A percentile compares a stretch with the other conserved stretches of the same genome.
phyloP scores from a whole-genome alignment of 2,329 filamentous ascomycete species.

The Fusarium oligoseptatum region DNA sequence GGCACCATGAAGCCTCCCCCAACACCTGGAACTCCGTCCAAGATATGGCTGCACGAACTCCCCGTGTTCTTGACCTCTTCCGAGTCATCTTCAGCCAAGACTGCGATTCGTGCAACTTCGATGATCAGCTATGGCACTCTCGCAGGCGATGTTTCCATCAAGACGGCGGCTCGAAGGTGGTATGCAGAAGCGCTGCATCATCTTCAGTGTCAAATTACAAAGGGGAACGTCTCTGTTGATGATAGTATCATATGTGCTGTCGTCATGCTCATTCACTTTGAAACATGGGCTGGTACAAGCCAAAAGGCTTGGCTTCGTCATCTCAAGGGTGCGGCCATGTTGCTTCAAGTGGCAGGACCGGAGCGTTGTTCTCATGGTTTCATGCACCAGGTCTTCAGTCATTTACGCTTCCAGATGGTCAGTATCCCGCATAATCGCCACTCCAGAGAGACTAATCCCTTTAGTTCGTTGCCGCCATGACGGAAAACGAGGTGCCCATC shows the following conservation, averaged over 20 bases:
- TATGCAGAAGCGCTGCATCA: slow-evolving; percentile 13
- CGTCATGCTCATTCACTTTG: slow-evolving; percentile 22
- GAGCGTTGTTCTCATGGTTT: slow-evolving; percentile 15
- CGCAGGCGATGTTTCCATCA: slow-evolving; percentile 11
- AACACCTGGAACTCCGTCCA: background rate
- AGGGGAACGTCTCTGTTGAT: background rate
- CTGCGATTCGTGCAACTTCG: slow-evolving; percentile 22
- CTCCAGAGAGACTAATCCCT: background rate
- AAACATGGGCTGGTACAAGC: slow-evolving; percentile 22
- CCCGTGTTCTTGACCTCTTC: slow-evolving; percentile 6
- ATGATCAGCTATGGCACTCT: slow-evolving; percentile 26
- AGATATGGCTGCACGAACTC: slow-evolving; percentile 21
- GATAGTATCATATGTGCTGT: slow-evolving; percentile 3
- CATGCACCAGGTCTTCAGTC: slow-evolving; percentile 22
- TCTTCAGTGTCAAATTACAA: slow-evolving; percentile 4
- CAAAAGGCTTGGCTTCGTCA: slow-evolving; percentile 19
- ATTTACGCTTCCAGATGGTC: slow-evolving; percentile 20
- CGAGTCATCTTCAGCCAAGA: background rate
- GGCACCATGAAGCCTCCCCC: slow-evolving; percentile 11
- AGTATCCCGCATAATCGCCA: background rate
- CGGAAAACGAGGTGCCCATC: slow-evolving; percentile 11
- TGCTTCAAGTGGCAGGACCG: slow-evolving; percentile 9
- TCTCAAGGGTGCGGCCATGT: slow-evolving; percentile 13
- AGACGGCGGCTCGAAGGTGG: slow-evolving; percentile 12
- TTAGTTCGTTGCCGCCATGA: slow-evolving; percentile 19